Conservation (phyloP, 495 filamentous ascomycete genomes). For the Aspergillus olivimuriae region DNA sequence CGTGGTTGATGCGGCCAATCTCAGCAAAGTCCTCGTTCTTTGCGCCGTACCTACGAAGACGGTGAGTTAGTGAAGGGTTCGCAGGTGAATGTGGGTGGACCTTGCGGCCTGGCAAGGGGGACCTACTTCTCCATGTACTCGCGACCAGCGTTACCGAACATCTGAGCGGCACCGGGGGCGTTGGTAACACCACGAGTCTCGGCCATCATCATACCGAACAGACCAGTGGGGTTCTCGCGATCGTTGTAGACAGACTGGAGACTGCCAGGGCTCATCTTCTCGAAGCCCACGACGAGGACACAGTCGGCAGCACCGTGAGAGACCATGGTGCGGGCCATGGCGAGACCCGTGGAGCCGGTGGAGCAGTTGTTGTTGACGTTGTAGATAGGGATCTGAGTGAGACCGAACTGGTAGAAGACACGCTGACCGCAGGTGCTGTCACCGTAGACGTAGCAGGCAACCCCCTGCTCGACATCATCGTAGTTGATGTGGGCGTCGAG, state of each 20-base stretch:
- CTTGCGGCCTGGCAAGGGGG: conserved; percentile 1
- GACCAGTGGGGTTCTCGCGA: conserved; percentile 66
- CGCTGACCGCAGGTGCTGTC: conserved; percentile 93
- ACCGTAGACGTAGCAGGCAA: conserved; percentile 98
- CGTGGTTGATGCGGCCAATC: conserved; percentile 92
- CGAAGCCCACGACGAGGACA: conserved; percentile 87
- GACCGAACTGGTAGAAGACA: conserved; percentile 98
- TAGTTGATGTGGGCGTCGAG: conserved; percentile 93
- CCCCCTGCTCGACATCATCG: conserved; percentile 89
- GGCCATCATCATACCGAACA: conserved; percentile 70
- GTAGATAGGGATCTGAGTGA: conserved; percentile 92
- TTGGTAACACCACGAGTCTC: conserved; percentile 72
- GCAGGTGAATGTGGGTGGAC: neutral
- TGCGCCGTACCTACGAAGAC: conserved; percentile 61
- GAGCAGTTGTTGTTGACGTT: conserved; percentile 99
- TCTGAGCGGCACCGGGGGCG: conserved; percentile 78
- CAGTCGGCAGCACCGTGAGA: conserved; percentile 75
- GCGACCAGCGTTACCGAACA: conserved; percentile 91
- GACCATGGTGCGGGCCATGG: conserved; percentile 78
- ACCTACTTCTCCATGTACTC: conserved; percentile 93
- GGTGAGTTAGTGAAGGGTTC: conserved; percentile 13
- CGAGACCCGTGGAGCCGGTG: conserved; percentile 82
- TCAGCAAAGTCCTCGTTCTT: conserved; percentile 86
- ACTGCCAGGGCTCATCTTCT: conserved; percentile 95
- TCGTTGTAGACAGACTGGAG: conserved; percentile 77